Percentiles rank a stretch among this genome's conserved stretches.
phyloP scores from a whole-genome alignment of 495 filamentous ascomycete genomes.

The Daldinia loculata region DNA sequence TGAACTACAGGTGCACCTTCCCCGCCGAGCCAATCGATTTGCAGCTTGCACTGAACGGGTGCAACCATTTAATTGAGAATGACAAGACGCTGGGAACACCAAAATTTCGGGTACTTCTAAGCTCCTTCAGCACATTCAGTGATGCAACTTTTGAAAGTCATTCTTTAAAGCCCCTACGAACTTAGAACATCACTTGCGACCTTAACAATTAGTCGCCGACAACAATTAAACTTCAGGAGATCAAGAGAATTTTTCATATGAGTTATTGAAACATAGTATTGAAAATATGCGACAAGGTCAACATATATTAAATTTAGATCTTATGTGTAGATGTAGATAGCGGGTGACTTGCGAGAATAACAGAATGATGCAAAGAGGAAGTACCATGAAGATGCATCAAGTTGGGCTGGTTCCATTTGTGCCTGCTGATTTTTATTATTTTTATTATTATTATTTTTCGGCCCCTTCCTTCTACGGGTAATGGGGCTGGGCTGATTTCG shows the following conservation, averaged over 20 bases:
- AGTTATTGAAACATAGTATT: not conserved
- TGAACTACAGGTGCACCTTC: slow-evolving; percentile 30
- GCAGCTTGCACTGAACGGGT: slow-evolving; percentile 36
- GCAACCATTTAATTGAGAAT: slow-evolving; percentile 40
- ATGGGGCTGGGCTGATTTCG: slow-evolving; percentile 41
- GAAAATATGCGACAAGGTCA: not conserved
- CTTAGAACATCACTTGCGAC: slow-evolving; percentile 9
- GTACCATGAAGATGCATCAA: slow-evolving; percentile 30
- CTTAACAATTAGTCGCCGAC: not conserved
- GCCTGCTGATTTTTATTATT: slow-evolving; percentile 39
- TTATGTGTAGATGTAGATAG: slow-evolving; percentile 12
- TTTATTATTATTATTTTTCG: slow-evolving; percentile 24
- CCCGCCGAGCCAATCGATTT: slow-evolving; percentile 43
- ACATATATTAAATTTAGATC: not conserved
- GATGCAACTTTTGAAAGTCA: slow-evolving; percentile 30
- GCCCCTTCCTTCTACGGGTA: slow-evolving; percentile 37
- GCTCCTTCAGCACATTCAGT: slow-evolving; percentile 22
- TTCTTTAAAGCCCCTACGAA: slow-evolving; percentile 32
- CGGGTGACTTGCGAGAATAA: slow-evolving; percentile 30
- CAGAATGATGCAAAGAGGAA: slow-evolving; percentile 28
- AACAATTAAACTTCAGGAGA: slow-evolving; percentile 17
- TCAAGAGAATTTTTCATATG: slow-evolving; percentile 6
- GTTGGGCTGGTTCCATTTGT: slow-evolving; percentile 34
- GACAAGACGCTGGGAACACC: slow-evolving; percentile 35
- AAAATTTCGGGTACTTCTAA: slow-evolving; percentile 34